Evolutionary conservation across 1,139 yeast species (phyloP).

Genomic region (Geotrichum phurueaensis): DNA sequence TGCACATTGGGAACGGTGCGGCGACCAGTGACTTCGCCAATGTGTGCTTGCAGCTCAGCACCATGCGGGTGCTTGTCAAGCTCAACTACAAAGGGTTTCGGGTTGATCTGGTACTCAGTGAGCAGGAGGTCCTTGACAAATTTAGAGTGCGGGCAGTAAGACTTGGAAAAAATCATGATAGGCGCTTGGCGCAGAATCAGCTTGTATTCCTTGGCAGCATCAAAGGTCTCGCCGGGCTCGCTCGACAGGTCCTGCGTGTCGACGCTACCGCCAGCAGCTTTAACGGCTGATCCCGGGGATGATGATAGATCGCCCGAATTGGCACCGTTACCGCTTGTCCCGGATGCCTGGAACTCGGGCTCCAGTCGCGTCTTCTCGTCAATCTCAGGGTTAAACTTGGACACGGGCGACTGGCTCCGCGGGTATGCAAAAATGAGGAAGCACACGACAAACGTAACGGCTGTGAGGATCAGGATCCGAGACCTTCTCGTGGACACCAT

Average conservation of each 20-base stretch:
- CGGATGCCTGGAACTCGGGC: conserved; percentile 20
- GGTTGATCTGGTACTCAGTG: conserved; percentile 63
- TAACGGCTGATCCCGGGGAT: background rate
- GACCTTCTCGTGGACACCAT: conserved; percentile 30
- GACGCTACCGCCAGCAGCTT: conserved; percentile 2
- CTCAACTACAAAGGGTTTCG: conserved; percentile 69
- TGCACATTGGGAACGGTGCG: conserved; percentile 88
- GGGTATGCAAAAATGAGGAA: conserved; percentile 27
- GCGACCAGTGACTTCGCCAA: conserved; percentile 74
- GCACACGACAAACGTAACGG: conserved; percentile 27
- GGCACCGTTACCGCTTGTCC: background rate
- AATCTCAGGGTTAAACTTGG: conserved; percentile 21
- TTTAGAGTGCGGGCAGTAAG: conserved; percentile 63
- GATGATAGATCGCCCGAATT: background rate
- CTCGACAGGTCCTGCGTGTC: conserved; percentile 26
- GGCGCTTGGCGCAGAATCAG: conserved; percentile 60
- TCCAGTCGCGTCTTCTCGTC: conserved; percentile 27
- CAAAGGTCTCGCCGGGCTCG: conserved; percentile 40
- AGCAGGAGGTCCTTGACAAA: conserved; percentile 59
- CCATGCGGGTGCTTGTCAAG: conserved; percentile 74
- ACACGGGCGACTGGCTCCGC: conserved; percentile 21
- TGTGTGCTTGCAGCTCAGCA: conserved; percentile 67
- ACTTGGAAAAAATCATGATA: conserved; percentile 40
- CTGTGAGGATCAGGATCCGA: conserved; percentile 26
- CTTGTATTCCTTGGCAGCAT: conserved; percentile 55